Percentiles rank a stretch among this genome's conserved stretches.
phyloP scores from a whole-genome alignment of 108 stramenopile genomes.

The Nannochloropsis gaditana region DNA sequence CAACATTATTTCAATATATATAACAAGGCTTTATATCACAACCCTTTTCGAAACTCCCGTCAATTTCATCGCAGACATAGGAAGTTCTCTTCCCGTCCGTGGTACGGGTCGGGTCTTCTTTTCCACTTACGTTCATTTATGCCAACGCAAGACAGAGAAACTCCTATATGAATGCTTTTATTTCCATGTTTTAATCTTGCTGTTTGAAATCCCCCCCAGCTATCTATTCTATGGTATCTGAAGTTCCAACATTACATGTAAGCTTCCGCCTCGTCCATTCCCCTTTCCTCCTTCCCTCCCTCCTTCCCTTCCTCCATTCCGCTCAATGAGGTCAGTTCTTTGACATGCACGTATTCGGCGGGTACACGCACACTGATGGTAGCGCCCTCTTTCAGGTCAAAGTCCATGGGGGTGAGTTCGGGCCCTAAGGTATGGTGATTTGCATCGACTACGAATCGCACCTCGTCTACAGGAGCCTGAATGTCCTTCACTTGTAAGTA shows the following conservation, averaged over 20 bases:
- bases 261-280: not conserved
- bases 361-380: not conserved
- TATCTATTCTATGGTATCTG: too few species aligned
- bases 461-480: not conserved
- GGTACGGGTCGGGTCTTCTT: too few species aligned
- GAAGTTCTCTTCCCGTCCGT: too few species aligned
- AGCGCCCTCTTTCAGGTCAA: not conserved
- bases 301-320: constrained; percentile 17
- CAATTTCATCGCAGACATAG: too few species aligned
- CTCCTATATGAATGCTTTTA: too few species aligned
- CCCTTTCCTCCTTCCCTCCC: not conserved
- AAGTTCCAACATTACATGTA: not conserved
- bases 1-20: too few species aligned
- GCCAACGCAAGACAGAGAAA: too few species aligned
- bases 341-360: not conserved
- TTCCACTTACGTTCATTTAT: too few species aligned
- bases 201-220: too few species aligned
- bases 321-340: not conserved
- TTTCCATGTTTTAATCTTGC: too few species aligned
- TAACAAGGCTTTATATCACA: too few species aligned
- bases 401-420: not conserved
- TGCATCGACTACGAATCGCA: not conserved
- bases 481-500: not conserved
- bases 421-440: not conserved
- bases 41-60: too few species aligned